Base-by-base conservation (phyloP, 768 basidiomycete genomes). In the Pilatotrama ljubarskyi region DNA sequence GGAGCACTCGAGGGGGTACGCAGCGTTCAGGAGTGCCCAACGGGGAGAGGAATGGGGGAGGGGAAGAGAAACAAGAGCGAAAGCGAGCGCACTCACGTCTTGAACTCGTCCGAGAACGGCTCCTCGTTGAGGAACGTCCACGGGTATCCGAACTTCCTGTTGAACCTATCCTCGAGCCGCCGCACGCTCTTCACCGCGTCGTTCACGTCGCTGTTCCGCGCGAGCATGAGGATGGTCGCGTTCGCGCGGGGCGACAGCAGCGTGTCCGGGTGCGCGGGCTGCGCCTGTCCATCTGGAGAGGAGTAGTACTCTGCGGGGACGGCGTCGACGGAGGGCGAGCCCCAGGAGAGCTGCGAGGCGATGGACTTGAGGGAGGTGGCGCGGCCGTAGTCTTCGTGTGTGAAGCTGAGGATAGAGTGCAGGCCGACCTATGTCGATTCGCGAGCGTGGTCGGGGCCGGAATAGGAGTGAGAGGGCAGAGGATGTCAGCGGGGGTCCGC, bases 51-150 rank as follows among this genome's bases (percentile, higher is more conserved):
- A 4, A 32, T 5, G 38, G 6, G 37, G 2, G 32, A 24, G n/a
- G 17, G 22, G 43, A 58, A 51, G 49, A 9, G 48, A 32, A 11
- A 44, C 29, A 32, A 4, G n/a, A 25, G 18, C 24, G 13, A 47
- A 46, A 36, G 3, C 5, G 51, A 24, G 22, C 55, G 59, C 11
- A 68, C 80, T 64, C 68, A 85, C 83, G 75, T 75, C 69, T 87
- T 91, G 74, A 95, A 95, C 17, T 84, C 81, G 0, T 87, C 84
- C 14, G 81, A 77, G 72, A 96, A 96, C 0, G 84, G 82, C 62
- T 84, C 82, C 49, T 97, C 94, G 70, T 96, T 96, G 60, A 98
- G 77, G 74, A 97, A 90, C 24, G 93, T 87, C 72, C 91, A 97
- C 4, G 93, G 91, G 68, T 97, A 96, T 20, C 82, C 79, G 65